Base-by-base conservation (phyloP, 23 red algal genomes). In the Chondrus crispus region DNA sequence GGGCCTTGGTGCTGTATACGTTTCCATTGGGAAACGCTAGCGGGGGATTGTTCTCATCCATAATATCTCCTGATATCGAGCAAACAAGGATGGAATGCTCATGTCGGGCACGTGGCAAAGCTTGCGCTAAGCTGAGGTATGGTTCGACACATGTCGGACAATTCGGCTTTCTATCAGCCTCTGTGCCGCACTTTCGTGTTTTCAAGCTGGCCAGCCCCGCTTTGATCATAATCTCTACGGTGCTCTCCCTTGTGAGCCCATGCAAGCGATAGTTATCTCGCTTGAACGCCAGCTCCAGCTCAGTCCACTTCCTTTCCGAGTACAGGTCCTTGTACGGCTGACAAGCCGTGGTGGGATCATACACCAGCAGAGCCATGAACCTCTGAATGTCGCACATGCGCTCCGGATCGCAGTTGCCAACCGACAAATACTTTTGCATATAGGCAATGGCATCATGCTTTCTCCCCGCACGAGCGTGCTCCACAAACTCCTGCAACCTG, bases 21-120 rank as follows among this genome's bases (percentile, higher is more conserved):
- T 99, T 99, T 42, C 97, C 97, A 51, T 99, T 96, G 4, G 94
- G 94, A 48, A 96, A 74, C 46, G 95, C 93, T 85, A 99, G 85
- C 14, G 97, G 97, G 35, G 84, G 90, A 58, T 99, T 99, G 85
- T 99, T 89, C 49, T 99, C 97, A 60, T 99, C 93, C 97, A 99
- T 99, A 30, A 93, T 69, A 70, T 85, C 89, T 29, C 94, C 91
- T 14, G 83, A 94, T 20, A 99, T 72, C 9, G 53, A 74, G 76
- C 97, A 99, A 46, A 99, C 92, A 20, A 96, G 81, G 38, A 91
- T 79, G 32, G 97, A 96, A 90, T 96, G 92, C 35, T 93, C 88
- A 74, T 99, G 94, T 33, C 87, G 80, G 42, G 84, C 88, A 75
- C 87, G 95, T 38, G 97, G 97, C 29, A 99, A 86, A 18, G 93